Evolutionary conservation across 805 yeast species (phyloP), one percentile per base, ranked within the genome.

Genomic region (Myxozyma sirexii): DNA sequence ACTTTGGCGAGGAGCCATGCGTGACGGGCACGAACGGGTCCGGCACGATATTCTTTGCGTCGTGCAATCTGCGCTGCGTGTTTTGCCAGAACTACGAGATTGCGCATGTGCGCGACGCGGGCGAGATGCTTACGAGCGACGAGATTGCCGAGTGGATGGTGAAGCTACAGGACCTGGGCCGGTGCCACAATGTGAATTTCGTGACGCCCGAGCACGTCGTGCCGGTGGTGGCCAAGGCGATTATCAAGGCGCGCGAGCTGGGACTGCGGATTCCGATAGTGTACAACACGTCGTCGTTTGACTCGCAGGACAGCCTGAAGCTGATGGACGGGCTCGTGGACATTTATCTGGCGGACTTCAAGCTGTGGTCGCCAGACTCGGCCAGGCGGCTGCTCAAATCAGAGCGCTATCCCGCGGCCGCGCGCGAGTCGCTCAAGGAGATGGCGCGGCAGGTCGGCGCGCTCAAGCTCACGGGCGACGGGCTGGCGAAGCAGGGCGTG

Each of bases 181-280:
- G 33, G 33, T 63, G 66, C 46, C 67, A 65, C 41, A 64, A 64
- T 41, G 49, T 64, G 54, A 64, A 64, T 43, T 50, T 64, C 7
- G 67, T 64, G 39, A 64, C 67, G 37, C 67, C 67, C 15, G 67
- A 64, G 48, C 67, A 64, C 48, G 67, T 64, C 8, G 67, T 63
- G 31, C 67, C 67, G 31, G 26, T 60, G 4, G 67, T 64, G 10
- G 62, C 48, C 21, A 61, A 63, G 39, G 67, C 67, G 46, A 60
- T 64, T 23, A 42, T 63, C 12, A 29, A 31, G n/a, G 67, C 67
- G 35, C 39, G 63, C 12, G 62, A 52, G 12, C 50, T 55, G 54
- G 66, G 66, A 6, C 48, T 64, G 51, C 29, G 38, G 48, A 51
- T 63, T 15, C 67, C 67, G 44, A 60, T 64, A 26, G 67, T 64